These are phyloP conservation scores for Diplocarpon rosae DNA, from an alignment of 2,329 filamentous ascomycete genomes.

Conservation along the genomic window DNA sequence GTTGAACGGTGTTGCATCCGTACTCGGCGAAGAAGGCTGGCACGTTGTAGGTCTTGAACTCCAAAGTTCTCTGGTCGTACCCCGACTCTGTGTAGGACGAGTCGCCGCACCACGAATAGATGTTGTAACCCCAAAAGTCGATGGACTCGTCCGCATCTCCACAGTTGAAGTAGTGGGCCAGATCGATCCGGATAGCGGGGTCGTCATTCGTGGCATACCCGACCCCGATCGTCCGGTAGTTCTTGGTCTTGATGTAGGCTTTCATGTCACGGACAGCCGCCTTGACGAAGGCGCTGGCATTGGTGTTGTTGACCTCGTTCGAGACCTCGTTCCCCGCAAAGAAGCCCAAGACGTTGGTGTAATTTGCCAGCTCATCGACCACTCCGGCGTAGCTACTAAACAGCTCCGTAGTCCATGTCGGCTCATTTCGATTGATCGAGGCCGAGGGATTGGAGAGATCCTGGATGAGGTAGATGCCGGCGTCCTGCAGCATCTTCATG, in stretches of 20 bases:
- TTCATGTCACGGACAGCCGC: slow-evolving; percentile 95
- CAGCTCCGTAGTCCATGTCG: slow-evolving; percentile 68
- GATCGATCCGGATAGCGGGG: slow-evolving; percentile 63
- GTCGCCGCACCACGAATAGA: slow-evolving; percentile 97
- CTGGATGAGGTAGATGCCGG: slow-evolving; percentile 90
- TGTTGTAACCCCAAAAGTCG: slow-evolving; percentile 99
- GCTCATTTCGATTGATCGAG: slow-evolving; percentile 77
- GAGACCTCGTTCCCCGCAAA: slow-evolving; percentile 98
- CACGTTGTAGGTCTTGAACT: slow-evolving; percentile 82
- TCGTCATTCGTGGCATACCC: slow-evolving; percentile 97
- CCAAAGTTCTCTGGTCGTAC: slow-evolving; percentile 70
- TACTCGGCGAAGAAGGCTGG: slow-evolving; percentile 99
- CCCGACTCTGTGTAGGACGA: slow-evolving; percentile 68
- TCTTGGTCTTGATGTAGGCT: slow-evolving; percentile 75
- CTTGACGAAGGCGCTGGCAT: slow-evolving; percentile 90
- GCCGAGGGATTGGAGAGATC: slow-evolving; percentile 72
- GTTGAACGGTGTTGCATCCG: slow-evolving; percentile 67
- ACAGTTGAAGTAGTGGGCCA: slow-evolving; percentile 94
- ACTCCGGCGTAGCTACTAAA: slow-evolving; percentile 76
- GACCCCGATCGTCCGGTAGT: slow-evolving; percentile 70
- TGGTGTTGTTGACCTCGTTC: slow-evolving; percentile 79
- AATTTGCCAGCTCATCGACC: slow-evolving; percentile 69
- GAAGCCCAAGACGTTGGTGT: slow-evolving; percentile 91
- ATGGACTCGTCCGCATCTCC: slow-evolving; percentile 57
- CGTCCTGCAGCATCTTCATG: slow-evolving; percentile 71